Evolutionary conservation across 2,329 filamentous ascomycete genomes (phyloP), one percentile per base, ranked within the genome.

Genomic region (Botryotinia narcissicola): DNA sequence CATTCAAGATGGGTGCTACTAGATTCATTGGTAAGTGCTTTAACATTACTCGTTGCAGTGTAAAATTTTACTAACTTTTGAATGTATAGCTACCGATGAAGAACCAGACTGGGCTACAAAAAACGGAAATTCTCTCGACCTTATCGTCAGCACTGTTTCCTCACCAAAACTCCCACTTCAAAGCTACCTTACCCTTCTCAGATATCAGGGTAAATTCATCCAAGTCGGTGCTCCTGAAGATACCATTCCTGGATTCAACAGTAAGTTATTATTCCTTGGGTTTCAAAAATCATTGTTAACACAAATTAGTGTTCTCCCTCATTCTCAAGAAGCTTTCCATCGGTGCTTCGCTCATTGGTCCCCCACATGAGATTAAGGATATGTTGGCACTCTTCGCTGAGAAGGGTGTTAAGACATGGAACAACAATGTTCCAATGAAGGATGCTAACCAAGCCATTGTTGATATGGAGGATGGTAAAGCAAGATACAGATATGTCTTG

Each of bases 191-290:
- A 78, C 82, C 22, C 84, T 93, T 14, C 83, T 93, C 48, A 84
- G 86, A 74, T 82, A 85, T 25, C 85, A 88, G 67, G 91, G 91
- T 8, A 84, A 84, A 22, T 89, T 92, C 77, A 86, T 92, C 73
- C 89, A 92, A 81, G 78, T 93, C 67, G 91, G 91, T 42, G 87
- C 87, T 1, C 91, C 91, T 0, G 91, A 93, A 78, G 86, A 87
- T 73, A 81, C 81, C 82, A 84, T 81, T 81, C 89, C 88, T 7
- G 82, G 83, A 3, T 84, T 91, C 76, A 84, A 83, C 74, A 87
- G 70, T 72, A 72, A 68, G 70, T 66, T 20, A 25, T 59, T 16
- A 18, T 44, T 57, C 46, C 0, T 63, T 22, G 7, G 9, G 16
- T 25, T 6, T 1, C 14, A 35, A 12, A 4, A 25, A 25, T 6